Evolutionary conservation across 164 flowering plant species (phyloP), one percentile per base, ranked within the genome.

Genomic region (Piper longum): DNA sequence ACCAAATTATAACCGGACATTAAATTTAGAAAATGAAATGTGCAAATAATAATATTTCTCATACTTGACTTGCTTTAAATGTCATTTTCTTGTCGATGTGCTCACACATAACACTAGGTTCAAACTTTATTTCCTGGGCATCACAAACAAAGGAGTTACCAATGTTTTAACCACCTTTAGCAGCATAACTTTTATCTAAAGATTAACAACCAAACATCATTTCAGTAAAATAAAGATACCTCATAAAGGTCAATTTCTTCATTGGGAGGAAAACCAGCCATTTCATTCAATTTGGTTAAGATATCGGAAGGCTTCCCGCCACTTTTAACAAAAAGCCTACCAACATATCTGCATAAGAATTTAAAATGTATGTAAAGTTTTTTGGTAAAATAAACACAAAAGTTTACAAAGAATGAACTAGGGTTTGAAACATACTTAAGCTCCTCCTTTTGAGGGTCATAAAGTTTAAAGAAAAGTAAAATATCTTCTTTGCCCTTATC

Each of bases 201-300:
- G 11, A 12, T 7, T 7, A 57, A 57, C 9, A 57, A 41, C 26
- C 26, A 36, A 26, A n/a, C 42, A 12, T 19, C 14, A 39, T 44
- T 19, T 14, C 61, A 39, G 9, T 56, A 48, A 63, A 61, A 56
- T 1, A 67, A 74, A 5, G 12, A 64, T 66, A 88, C 99, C 99
- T 93, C 99, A 77, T 79, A 93, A 56, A 90, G 88, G 72, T 85
- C 95, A 72, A 93, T 84, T 70, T 93, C 99, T 74, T 87, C 95
- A 77, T 79, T 84, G 63, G 85, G 80, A 67, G 78, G 75, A 73
- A 85, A 89, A 45, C 96, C 95, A 71, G 96, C 96, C 97, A 93
- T 78, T 71, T 83, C 83, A 80, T 90, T 93, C 40, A 93, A 71
- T 72, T 81, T 88, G 62, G 79, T 60, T 60, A 88, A 59, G 60